A percentile compares a stretch with the other conserved stretches of the same genome.
phyloP scores from a whole-genome alignment of 129 eudicot genomes.

The Lactuca saligna region DNA sequence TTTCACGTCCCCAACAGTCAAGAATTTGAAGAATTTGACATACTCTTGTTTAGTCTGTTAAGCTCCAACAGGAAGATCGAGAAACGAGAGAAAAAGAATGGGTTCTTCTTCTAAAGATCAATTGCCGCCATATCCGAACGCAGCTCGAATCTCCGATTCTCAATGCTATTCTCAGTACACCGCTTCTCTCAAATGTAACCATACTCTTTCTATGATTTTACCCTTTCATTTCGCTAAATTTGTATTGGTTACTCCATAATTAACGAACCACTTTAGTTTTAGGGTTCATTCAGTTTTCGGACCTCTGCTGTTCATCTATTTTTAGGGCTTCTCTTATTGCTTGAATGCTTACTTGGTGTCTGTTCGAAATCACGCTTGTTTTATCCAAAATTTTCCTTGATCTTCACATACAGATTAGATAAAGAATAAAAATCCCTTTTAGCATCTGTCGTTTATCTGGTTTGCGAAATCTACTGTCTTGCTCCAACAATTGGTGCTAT shows the following conservation, averaged over 20 bases:
- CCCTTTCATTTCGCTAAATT: background rate
- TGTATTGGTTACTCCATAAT: background rate
- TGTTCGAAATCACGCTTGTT: background rate
- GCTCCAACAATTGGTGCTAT: background rate
- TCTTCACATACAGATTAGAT: background rate
- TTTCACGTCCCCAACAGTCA: no score
- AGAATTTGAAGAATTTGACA: no score
- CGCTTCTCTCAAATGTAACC: conserved; percentile 88
- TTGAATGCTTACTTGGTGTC: background rate
- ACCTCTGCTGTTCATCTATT: background rate
- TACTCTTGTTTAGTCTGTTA: no score
- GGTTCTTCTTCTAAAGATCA: conserved; percentile 47
- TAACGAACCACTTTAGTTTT: background rate
- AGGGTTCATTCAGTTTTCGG: conserved; percentile 21
- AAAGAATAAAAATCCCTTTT: background rate
- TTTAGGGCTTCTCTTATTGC: conserved; percentile 18
- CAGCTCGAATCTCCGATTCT: conserved; percentile 80
- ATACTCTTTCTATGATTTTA: background rate
- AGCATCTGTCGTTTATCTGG: conserved; percentile 1
- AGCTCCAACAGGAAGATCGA: no score
- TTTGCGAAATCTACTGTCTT: background rate
- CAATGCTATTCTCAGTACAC: conserved; percentile 77
- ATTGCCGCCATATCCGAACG: conserved; percentile 74
- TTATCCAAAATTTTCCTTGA: background rate
- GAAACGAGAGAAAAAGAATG: conserved; percentile 31